phyloP scores from a whole-genome alignment of 768 basidiomycete species.

The Agaricus blazei region DNA sequence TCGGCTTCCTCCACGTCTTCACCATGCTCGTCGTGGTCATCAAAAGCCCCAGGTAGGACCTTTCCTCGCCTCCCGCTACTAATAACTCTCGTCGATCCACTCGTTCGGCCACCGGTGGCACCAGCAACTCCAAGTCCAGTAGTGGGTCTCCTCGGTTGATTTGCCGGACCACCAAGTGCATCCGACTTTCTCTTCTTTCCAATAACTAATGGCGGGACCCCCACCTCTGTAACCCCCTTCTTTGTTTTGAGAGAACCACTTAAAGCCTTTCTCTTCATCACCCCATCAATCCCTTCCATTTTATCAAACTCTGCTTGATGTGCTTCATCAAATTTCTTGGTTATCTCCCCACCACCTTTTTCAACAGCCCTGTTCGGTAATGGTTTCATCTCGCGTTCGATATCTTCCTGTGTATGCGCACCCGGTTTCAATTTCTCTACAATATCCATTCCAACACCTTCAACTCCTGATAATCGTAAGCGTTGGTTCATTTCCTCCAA shows the following conservation, averaged over 20 bases:
- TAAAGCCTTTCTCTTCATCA: conserved; percentile 25
- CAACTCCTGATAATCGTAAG: conserved; percentile 52
- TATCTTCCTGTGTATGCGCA: conserved; percentile 14
- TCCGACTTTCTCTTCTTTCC: conserved; percentile 52
- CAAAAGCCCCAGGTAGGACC: conserved; percentile 55
- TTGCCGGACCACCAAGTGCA: conserved; percentile 27
- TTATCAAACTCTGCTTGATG: conserved; percentile 65
- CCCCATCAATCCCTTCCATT: conserved; percentile 70
- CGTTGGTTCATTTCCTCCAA: conserved; percentile 81
- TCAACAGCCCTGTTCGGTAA: conserved; percentile 19
- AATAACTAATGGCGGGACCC: conserved; percentile 17
- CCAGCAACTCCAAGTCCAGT: conserved; percentile 19
- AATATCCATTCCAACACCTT: conserved; percentile 39
- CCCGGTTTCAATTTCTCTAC: conserved; percentile 37
- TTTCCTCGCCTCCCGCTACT: conserved; percentile 39
- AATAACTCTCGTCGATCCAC: conserved; percentile 39
- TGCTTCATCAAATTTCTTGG: conserved; percentile 47
- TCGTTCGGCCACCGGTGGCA: conserved; percentile 24
- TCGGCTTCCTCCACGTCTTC: conserved; percentile 24
- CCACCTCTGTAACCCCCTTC: conserved; percentile 9
- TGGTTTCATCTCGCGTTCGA: conserved; percentile 24
- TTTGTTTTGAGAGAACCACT: conserved; percentile 3
- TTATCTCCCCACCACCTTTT: conserved; percentile 20
- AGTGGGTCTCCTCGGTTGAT: background rate
- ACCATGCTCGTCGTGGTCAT: conserved; percentile 45